Evolutionary conservation across 2,329 filamentous ascomycete genomes (phyloP).

Genomic region (Alternaria burnsii): DNA sequence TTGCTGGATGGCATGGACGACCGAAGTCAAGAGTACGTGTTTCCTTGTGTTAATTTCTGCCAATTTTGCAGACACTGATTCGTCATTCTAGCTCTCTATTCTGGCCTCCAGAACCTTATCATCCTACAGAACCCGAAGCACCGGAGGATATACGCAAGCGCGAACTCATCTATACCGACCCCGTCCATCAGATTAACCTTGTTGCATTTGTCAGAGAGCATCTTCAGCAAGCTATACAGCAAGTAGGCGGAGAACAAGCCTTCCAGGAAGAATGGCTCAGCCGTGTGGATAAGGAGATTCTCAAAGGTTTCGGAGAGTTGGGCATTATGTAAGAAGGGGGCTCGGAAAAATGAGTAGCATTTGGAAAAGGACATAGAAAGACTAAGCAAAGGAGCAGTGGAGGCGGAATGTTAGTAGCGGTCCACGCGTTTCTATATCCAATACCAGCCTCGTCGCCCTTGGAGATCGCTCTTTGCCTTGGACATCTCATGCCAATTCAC

Average conservation of each 20-base stretch:
- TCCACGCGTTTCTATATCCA: not conserved
- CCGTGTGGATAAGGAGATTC: constrained; percentile 78
- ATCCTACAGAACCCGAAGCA: constrained; percentile 48
- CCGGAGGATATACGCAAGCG: constrained; percentile 58
- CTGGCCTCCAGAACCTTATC: constrained; percentile 48
- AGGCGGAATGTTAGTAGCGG: not conserved
- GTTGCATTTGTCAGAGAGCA: constrained; percentile 71
- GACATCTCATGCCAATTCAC: not conserved
- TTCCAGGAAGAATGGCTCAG: constrained; percentile 74
- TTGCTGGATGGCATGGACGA: constrained; percentile 68
- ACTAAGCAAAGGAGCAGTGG: not conserved
- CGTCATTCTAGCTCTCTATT: constrained; percentile 51
- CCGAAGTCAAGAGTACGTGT: constrained; percentile 48
- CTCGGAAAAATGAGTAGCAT: not conserved
- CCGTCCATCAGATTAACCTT: constrained; percentile 71
- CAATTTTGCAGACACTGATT: not conserved
- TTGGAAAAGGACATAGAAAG: not conserved
- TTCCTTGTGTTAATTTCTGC: not conserved
- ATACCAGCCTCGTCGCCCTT: not conserved
- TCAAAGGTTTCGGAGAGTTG: constrained; percentile 66
- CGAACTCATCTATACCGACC: constrained; percentile 66
- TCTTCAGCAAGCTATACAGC: constrained; percentile 66
- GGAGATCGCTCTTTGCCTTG: not conserved
- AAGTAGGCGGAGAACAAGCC: constrained; percentile 68
- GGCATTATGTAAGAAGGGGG: constrained; percentile 42